Evolutionary conservation across 2,329 filamentous ascomycete genomes (phyloP), one percentile per base, ranked within the genome.

Genomic region (Colletotrichum incanum): DNA sequence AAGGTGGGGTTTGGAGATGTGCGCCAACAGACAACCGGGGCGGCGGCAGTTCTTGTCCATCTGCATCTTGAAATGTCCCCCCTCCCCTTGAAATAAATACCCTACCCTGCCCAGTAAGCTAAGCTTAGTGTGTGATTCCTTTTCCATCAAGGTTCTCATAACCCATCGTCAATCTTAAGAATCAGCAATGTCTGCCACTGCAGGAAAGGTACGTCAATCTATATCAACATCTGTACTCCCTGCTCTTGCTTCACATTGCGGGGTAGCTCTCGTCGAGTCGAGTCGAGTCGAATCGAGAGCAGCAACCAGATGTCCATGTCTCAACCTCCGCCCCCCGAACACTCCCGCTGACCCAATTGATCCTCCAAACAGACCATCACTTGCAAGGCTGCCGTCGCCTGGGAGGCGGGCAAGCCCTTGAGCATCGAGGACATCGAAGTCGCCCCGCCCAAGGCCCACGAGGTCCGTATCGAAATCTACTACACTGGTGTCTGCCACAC

Each of bases 401-500:
- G 96, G 96, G 96, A 95, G 85, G 95, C 96, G 59, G 95, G 93
- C 82, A 94, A 98, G 86, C 92, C 94, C 77, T 90, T 99, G 76
- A 91, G 88, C 78, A 89, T 98, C 77, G 96, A 99, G 86, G 94
- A 97, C 77, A 88, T 99, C 79, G 95, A 98, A 86, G 96, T 99
- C 76, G 91, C 89, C 65, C 93, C 96, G 74, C 96, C 96, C 72
- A 92, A 89, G 84, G 95, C 96, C 74, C 91, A 97, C 85, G 96
- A 99, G 87, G 96, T 99, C 81, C 94, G 96, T 79, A 98, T 99
- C 81, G 87, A 98, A 88, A 94, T 98, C 82, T 93, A 96, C 88
- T 97, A 98, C 88, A 99, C 96, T 65, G 96, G 96, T 85, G 96
- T 99, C 82, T 99, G 96, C 88, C 96, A 99, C 87, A 99, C 96